Percentiles rank a stretch among this genome's conserved stretches.
Conservation (phyloP, 2,329 filamentous ascomycete genomes). For the Penicillium brevicompactum region DNA sequence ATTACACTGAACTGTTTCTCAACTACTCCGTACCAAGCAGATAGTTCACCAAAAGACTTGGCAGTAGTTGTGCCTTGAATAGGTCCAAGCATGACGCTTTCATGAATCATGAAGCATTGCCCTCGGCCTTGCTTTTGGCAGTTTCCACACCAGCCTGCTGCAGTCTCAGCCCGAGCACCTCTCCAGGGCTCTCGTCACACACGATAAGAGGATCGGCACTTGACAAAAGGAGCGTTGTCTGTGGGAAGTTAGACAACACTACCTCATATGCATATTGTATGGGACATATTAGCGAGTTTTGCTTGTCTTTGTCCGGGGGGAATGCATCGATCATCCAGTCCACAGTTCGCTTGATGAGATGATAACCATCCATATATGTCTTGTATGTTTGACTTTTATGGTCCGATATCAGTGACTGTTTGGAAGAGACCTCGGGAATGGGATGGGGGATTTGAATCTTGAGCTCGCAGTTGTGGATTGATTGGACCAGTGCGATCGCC, state of each 20-base stretch:
- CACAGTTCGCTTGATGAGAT: no score
- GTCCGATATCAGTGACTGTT: slow-evolving; percentile 8
- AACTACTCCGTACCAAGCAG: slow-evolving; percentile 6
- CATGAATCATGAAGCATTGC: slow-evolving; percentile 9
- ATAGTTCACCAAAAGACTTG: slow-evolving; percentile 6
- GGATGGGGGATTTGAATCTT: slow-evolving; percentile 3
- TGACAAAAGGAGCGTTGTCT: slow-evolving; percentile 8
- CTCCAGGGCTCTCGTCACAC: not conserved
- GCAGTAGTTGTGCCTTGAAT: slow-evolving; percentile 9
- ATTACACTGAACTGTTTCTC: slow-evolving; percentile 5
- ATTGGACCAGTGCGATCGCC: slow-evolving; percentile 13
- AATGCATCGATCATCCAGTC: not conserved
- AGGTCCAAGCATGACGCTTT: slow-evolving; percentile 11
- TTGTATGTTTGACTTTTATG: no score
- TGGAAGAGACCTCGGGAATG: slow-evolving; percentile 5
- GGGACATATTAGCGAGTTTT: slow-evolving; percentile 5
- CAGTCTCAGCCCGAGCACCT: slow-evolving; percentile 9
- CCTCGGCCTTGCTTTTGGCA: slow-evolving; percentile 10
- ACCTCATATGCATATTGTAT: slow-evolving; percentile 3
- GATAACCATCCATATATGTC: no score
- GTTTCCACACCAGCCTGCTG: slow-evolving; percentile 12
- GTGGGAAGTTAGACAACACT: slow-evolving; percentile 8
- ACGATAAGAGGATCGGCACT: slow-evolving; percentile 7
- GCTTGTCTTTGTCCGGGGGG: slow-evolving; percentile 4
- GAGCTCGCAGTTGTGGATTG: not conserved